Percentiles rank a stretch among this genome's conserved stretches.
Conservation (phyloP, 768 basidiomycete species). For the Multifurca ochricompacta region DNA sequence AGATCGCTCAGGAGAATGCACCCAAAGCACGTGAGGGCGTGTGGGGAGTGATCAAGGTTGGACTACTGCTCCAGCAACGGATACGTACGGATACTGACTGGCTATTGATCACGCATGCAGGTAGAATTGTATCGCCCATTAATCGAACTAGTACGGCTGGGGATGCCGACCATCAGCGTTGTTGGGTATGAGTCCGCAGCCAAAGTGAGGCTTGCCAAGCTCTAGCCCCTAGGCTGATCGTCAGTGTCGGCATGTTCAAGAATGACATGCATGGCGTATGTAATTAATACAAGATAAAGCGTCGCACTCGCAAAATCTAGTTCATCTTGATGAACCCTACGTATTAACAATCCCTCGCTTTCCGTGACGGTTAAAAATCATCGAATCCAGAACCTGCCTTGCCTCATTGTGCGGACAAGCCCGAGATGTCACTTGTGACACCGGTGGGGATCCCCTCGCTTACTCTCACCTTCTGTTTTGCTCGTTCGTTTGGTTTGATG, state of each 20-base stretch:
- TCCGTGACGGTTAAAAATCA: background rate
- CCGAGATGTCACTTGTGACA: background rate
- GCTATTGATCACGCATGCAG: conserved; percentile 29
- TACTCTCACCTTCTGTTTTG: too few species aligned
- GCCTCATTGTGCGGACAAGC: background rate
- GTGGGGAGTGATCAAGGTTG: conserved; percentile 69
- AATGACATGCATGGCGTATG: background rate
- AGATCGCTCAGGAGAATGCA: conserved; percentile 49
- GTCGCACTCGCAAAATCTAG: background rate
- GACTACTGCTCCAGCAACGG: background rate
- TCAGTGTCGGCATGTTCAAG: background rate
- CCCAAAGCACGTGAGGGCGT: conserved; percentile 49
- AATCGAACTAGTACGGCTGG: conserved; percentile 33
- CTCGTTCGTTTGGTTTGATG: too few species aligned
- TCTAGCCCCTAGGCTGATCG: background rate
- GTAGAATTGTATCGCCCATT: conserved; percentile 49
- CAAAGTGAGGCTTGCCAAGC: conserved; percentile 33
- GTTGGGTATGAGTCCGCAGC: conserved; percentile 44
- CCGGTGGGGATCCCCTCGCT: background rate
- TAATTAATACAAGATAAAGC: background rate
- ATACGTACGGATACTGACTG: background rate
- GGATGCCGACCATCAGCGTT: conserved; percentile 31
- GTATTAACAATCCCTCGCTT: background rate
- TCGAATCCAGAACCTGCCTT: background rate
- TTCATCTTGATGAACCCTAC: background rate